These are phyloP conservation scores for Picochlorum sp. DNA, from an alignment of 139 green algal genomes.

Conservation along the genomic window DNA sequence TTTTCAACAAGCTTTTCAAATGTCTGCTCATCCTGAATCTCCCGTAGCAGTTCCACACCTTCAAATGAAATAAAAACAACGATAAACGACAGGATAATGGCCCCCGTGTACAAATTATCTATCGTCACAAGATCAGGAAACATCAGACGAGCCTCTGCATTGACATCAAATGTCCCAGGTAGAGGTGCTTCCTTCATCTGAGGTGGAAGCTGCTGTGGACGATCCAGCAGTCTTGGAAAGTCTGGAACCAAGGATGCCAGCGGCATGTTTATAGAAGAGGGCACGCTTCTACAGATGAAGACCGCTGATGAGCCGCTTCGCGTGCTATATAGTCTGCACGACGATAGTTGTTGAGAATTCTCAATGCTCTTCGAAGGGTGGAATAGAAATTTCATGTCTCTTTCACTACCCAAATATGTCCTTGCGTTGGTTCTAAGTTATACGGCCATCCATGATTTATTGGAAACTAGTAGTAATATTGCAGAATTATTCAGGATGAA, in stretches of 20 bases:
- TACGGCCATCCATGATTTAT: too few relatives aligned
- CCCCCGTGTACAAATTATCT: neutral
- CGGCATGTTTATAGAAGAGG: neutral
- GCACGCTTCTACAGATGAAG: too few relatives aligned
- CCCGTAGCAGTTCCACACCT: neutral
- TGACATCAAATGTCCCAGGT: neutral
- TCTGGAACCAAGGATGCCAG: constrained; percentile 1
- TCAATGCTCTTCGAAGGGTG: too few relatives aligned
- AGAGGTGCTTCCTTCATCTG: neutral
- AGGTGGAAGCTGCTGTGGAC: neutral
- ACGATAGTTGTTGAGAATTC: too few relatives aligned
- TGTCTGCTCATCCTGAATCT: constrained; percentile 3
- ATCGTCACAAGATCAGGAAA: neutral
- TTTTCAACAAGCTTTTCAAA: constrained; percentile 10
- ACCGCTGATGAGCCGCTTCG: too few relatives aligned
- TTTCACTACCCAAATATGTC: too few relatives aligned
- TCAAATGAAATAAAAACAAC: constrained; percentile 10
- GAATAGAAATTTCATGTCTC: too few relatives aligned
- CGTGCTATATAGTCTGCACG: too few relatives aligned
- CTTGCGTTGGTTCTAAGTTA: too few relatives aligned
- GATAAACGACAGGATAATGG: constrained; percentile 4
- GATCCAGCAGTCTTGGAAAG: neutral
- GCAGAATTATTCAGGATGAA: too few relatives aligned
- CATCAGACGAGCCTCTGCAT: neutral
- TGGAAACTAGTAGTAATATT: too few relatives aligned